Conservation (phyloP, 1,284 basidiomycete genomes). For the Veloboletus limbatus region DNA sequence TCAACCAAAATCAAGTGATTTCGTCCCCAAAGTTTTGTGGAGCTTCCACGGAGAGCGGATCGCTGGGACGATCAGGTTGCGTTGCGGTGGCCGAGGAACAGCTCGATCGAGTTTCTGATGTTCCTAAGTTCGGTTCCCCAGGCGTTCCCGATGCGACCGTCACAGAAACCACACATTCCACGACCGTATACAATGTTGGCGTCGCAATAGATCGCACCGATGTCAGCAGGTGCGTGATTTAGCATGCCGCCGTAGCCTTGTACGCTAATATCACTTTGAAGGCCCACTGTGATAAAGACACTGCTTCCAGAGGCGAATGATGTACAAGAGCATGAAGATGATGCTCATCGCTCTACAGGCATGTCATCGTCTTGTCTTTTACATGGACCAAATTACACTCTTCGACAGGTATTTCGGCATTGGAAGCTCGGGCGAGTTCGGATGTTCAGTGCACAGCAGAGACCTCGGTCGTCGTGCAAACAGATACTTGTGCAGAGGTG, state of each 20-base stretch:
- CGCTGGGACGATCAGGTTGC: background rate
- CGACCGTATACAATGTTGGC: background rate
- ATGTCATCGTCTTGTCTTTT: background rate
- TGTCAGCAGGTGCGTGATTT: constrained; percentile 1
- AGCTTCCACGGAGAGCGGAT: background rate
- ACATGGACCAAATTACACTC: background rate
- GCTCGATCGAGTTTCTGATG: background rate
- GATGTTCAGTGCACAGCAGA: background rate
- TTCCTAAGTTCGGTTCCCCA: background rate
- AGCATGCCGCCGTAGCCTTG: background rate
- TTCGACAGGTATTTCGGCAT: background rate
- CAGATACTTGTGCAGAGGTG: background rate
- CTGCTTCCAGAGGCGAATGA: background rate
- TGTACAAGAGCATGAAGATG: background rate
- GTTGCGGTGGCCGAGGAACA: background rate
- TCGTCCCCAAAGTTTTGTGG: background rate
- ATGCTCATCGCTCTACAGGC: background rate
- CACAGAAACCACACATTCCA: background rate
- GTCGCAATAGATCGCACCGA: background rate
- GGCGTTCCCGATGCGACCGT: background rate
- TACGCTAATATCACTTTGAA: background rate
- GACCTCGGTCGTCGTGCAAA: too few relatives aligned
- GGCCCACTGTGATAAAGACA: background rate
- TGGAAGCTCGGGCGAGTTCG: background rate
- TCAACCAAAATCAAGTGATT: background rate